Conservation (phyloP, 2,329 filamentous ascomycete species). For the Arthrobotrys entomopaga region DNA sequence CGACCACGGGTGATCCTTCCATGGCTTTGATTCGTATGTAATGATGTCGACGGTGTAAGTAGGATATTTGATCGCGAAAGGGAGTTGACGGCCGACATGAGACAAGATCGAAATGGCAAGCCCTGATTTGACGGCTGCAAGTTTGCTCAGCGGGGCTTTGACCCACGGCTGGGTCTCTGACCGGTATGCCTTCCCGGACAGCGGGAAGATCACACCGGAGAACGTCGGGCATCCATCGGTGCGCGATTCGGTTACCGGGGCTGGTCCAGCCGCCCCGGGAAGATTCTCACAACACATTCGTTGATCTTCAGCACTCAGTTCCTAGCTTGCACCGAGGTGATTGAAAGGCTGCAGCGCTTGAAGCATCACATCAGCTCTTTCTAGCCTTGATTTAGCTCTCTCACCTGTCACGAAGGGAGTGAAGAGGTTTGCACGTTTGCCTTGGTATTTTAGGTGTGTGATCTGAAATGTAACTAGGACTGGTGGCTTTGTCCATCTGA, state of each 20-base stretch:
- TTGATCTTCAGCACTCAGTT: neutral
- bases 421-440: too few relatives aligned
- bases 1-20: slow-evolving; percentile 47
- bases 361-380: slow-evolving; percentile 4
- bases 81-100: slow-evolving; percentile 46
- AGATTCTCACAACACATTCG: slow-evolving; percentile 45
- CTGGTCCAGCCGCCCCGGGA: slow-evolving; percentile 17
- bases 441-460: slow-evolving; percentile 2
- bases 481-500: neutral
- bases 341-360: neutral
- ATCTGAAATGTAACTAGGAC: slow-evolving; percentile 7
- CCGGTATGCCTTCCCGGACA: slow-evolving; percentile 2
- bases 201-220: slow-evolving; percentile 1
- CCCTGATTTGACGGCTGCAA: slow-evolving; percentile 24
- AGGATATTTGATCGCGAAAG: slow-evolving; percentile 28
- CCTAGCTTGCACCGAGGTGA: neutral
- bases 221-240: neutral
- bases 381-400: too few relatives aligned
- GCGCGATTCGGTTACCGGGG: neutral
- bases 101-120: slow-evolving; percentile 30
- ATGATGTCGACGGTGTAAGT: slow-evolving; percentile 16
- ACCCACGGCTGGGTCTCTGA: slow-evolving; percentile 1
- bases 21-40: slow-evolving; percentile 31
- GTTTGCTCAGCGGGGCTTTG: slow-evolving; percentile 15
- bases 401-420: neutral